Conservation (phyloP, 129 eudicot genomes). For the Artemisia argyi region DNA sequence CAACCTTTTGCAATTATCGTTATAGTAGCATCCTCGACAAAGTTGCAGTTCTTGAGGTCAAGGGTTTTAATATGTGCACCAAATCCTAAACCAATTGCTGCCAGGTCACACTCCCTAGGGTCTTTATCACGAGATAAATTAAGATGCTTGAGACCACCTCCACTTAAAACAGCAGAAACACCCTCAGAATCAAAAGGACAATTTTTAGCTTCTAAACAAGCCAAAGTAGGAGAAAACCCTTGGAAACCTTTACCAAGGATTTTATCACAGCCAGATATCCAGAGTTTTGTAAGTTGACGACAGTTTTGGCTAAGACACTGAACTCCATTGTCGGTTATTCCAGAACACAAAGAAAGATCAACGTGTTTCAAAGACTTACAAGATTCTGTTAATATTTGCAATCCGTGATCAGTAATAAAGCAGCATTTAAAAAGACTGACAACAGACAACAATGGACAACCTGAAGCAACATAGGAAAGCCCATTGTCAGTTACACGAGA, state of each 20-base stretch:
- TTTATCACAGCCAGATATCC: slow-evolving; percentile 39
- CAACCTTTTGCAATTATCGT: slow-evolving; percentile 50
- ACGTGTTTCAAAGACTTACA: no score
- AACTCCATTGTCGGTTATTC: slow-evolving; percentile 55
- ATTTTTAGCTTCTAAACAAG: slow-evolving; percentile 59
- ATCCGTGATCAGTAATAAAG: no score
- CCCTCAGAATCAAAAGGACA: slow-evolving; percentile 62
- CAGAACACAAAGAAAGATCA: slow-evolving; percentile 47
- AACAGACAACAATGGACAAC: slow-evolving; percentile 42
- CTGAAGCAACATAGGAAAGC: slow-evolving; percentile 42
- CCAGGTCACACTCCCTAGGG: slow-evolving; percentile 18
- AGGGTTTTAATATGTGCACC: slow-evolving; percentile 43
- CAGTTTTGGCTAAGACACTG: slow-evolving; percentile 41
- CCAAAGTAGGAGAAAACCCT: slow-evolving; percentile 49
- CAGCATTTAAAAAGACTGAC: neutral
- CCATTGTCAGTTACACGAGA: slow-evolving; percentile 36
- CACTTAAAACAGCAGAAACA: slow-evolving; percentile 43
- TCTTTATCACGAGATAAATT: slow-evolving; percentile 22
- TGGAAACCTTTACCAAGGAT: slow-evolving; percentile 51
- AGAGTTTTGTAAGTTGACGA: slow-evolving; percentile 39
- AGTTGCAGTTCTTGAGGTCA: slow-evolving; percentile 39
- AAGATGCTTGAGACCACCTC: slow-evolving; percentile 66
- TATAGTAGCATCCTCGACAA: slow-evolving; percentile 38
- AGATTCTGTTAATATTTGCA: no score
- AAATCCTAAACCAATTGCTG: slow-evolving; percentile 38